These are phyloP conservation scores for Blastobotrys mokoenaii DNA, from an alignment of 805 yeast genomes.

Conservation along the genomic window DNA sequence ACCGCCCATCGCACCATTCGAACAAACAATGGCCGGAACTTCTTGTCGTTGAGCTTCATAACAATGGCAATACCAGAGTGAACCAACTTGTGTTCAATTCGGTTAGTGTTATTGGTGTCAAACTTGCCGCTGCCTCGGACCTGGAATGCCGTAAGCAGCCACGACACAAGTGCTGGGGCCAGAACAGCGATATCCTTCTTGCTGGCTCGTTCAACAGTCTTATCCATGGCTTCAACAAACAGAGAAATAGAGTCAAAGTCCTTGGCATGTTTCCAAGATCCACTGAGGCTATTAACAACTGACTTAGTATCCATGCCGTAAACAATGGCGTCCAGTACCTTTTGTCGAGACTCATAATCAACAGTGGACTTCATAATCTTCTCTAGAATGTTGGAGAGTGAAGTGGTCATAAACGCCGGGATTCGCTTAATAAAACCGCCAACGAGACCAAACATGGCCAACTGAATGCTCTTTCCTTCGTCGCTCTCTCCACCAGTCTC, in stretches of 20 bases:
- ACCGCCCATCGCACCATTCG: slow-evolving; percentile 85
- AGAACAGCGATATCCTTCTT: slow-evolving; percentile 69
- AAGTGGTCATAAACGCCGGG: slow-evolving; percentile 75
- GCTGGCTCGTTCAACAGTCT: slow-evolving; percentile 55
- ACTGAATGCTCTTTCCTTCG: slow-evolving; percentile 40
- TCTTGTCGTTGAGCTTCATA: slow-evolving; percentile 86
- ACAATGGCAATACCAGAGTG: slow-evolving; percentile 67
- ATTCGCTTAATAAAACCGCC: slow-evolving; percentile 72
- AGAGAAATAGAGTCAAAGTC: slow-evolving; percentile 48
- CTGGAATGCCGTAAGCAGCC: slow-evolving; percentile 65
- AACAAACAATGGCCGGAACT: slow-evolving; percentile 88
- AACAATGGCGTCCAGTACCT: slow-evolving; percentile 46
- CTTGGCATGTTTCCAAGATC: slow-evolving; percentile 45
- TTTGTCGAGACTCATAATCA: slow-evolving; percentile 46
- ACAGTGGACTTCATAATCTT: slow-evolving; percentile 38
- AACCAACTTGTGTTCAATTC: slow-evolving; percentile 73
- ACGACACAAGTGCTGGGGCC: slow-evolving; percentile 56
- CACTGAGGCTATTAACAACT: slow-evolving; percentile 52
- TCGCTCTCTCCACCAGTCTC: slow-evolving; percentile 20
- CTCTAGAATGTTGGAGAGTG: slow-evolving; percentile 52
- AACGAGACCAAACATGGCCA: slow-evolving; percentile 61
- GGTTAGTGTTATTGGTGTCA: slow-evolving; percentile 64
- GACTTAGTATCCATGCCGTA: slow-evolving; percentile 59
- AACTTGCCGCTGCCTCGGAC: slow-evolving; percentile 50
- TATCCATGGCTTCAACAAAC: slow-evolving; percentile 58